Evolutionary conservation across 306 rosid genomes (phyloP).

Genomic region (Quercus mongolica): DNA sequence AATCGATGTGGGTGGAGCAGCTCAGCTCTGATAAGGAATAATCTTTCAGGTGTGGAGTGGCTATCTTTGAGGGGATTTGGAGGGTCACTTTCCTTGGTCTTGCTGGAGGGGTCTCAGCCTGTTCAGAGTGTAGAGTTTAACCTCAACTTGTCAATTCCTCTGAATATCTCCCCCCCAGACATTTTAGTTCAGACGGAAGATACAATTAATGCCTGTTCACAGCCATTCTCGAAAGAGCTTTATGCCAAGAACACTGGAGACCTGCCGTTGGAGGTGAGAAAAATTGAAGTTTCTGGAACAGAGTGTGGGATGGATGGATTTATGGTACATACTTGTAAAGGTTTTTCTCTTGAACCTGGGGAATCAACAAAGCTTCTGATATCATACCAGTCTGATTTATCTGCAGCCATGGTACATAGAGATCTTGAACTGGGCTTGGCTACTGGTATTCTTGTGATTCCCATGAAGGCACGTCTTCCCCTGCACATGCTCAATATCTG

Average conservation of each 20-base stretch:
- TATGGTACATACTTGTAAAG: constrained; percentile 54
- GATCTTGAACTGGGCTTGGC: constrained; percentile 82
- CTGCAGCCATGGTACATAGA: constrained; percentile 58
- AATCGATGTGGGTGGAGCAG: constrained; percentile 77
- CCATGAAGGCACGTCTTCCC: constrained; percentile 76
- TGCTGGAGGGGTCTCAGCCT: constrained; percentile 58
- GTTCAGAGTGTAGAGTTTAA: constrained; percentile 61
- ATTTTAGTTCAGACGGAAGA: constrained; percentile 45
- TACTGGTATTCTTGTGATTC: constrained; percentile 73
- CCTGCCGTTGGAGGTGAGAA: constrained; percentile 66
- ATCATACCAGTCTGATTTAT: constrained; percentile 76
- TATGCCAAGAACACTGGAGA: constrained; percentile 87
- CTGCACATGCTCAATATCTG: constrained; percentile 60
- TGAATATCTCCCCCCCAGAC: constrained; percentile 58
- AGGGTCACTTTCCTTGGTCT: constrained; percentile 69
- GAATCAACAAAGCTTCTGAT: constrained; percentile 53
- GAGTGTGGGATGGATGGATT: constrained; percentile 87
- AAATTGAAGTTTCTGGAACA: constrained; percentile 69
- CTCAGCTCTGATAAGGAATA: constrained; percentile 88
- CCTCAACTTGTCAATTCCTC: constrained; percentile 47
- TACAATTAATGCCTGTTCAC: constrained; percentile 54
- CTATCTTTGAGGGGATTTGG: constrained; percentile 69
- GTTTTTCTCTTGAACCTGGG: constrained; percentile 62
- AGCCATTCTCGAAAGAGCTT: constrained; percentile 55
- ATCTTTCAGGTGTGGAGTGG: constrained; percentile 94